These are phyloP conservation scores for Melanomma pulvis-pyrius DNA, from an alignment of 495 filamentous ascomycete species.

Conservation along the genomic window DNA sequence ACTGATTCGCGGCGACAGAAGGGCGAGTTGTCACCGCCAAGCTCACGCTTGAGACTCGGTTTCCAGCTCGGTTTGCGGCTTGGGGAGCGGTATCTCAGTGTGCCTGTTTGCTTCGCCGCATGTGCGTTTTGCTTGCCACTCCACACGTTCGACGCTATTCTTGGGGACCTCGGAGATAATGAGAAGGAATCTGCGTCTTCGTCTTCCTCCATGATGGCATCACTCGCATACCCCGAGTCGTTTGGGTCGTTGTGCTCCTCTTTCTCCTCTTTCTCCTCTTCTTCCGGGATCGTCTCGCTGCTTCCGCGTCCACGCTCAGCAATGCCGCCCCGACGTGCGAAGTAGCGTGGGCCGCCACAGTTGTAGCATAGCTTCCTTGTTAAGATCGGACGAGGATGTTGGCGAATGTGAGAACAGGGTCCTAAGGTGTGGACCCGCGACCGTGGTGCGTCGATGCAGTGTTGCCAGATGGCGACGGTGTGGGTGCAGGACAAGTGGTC, in stretches of 20 bases:
- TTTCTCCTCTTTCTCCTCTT: not conserved
- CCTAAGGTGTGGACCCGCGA: not conserved
- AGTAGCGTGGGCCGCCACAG: conserved; percentile 22
- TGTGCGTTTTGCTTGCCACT: not conserved
- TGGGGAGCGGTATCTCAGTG: not conserved
- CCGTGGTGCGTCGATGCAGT: conserved; percentile 18
- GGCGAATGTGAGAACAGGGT: conserved; percentile 18
- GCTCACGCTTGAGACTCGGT: conserved; percentile 23
- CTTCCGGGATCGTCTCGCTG: not conserved
- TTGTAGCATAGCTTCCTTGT: conserved; percentile 27
- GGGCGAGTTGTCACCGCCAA: not conserved
- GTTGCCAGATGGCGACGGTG: conserved; percentile 28
- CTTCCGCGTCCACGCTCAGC: conserved; percentile 15
- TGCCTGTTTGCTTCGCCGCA: not conserved
- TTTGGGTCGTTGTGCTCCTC: conserved; percentile 1
- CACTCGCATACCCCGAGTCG: conserved; percentile 31
- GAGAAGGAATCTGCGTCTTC: conserved; percentile 8
- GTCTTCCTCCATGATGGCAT: conserved; percentile 20
- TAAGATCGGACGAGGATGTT: conserved; percentile 27
- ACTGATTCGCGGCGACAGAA: conserved; percentile 3
- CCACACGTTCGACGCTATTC: not conserved
- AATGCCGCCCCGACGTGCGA: conserved; percentile 22
- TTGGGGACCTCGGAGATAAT: conserved; percentile 1
- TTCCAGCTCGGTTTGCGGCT: conserved; percentile 23
- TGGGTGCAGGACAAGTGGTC: conserved; percentile 29